Evolutionary conservation across 495 filamentous ascomycete genomes (phyloP), one percentile per base, ranked within the genome.

Genomic region (Copromyces sp.): DNA sequence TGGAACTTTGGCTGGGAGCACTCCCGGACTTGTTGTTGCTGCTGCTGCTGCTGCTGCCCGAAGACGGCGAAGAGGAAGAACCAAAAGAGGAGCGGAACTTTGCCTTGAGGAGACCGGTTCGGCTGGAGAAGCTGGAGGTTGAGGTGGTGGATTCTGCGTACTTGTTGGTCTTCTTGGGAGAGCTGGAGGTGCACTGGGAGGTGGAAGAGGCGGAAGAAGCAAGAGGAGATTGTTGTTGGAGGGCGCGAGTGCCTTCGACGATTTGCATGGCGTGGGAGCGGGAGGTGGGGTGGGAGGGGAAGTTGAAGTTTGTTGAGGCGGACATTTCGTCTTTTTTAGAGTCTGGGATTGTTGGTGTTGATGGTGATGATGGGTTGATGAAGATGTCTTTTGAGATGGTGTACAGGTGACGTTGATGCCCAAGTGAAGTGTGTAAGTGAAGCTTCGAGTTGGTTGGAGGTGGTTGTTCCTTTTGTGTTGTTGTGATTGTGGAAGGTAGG

Each of bases 51-150:
- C 11, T 20, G 73, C 11, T 53, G 1, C 4, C 45, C 9, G 45
- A 53, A 12, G 45, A 69, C 3, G 47, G 24, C 5, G 74, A 73
- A 0, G 73, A 65, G 0, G 61, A 39, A 0, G 71, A 38, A n/a
- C 32, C 40, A 3, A 8, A 38, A 20, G 42, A 40, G 24, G 42
- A 41, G 61, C 68, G 71, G 68, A 74, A 4, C 41, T 75, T 76
- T 32, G 71, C 68, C 71, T 77, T 80, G 59, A 76, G 74, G 11
- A 75, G 73, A 53, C 68, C n/a, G 9, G 74, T n/a, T 32, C 72
- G 74, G 73, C 73, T 76, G 35, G 75, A 76, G 65, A 75, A 69
- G 68, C 76, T 73, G 11, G 73, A 70, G 39, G 72, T 38, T 29
- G 45, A 73, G 37, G 69, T 70, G 65, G 35, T 53, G 32, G 59